Evolutionary conservation across 2,329 filamentous ascomycete species (phyloP).

Genomic region (Aspergillus thermomutatus): DNA sequence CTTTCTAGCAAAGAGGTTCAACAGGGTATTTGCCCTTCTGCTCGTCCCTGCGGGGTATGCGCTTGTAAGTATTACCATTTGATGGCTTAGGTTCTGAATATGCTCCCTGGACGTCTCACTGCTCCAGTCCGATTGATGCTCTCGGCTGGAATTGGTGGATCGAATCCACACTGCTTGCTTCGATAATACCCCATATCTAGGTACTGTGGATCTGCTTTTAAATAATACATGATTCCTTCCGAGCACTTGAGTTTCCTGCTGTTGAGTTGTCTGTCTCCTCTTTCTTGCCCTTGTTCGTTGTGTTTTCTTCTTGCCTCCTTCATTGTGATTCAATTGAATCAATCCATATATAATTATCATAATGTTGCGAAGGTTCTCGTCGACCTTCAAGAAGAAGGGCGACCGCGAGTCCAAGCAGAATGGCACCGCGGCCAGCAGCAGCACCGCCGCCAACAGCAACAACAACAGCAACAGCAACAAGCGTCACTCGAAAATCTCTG

Average conservation of each 20-base stretch:
- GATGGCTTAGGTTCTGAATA: background rate
- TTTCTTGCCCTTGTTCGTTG: background rate
- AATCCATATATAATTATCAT: slow-evolving; percentile 16
- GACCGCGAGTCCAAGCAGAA: slow-evolving; percentile 33
- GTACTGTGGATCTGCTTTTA: background rate
- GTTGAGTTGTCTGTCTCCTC: background rate
- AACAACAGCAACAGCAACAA: slow-evolving; percentile 23
- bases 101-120: background rate
- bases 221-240: background rate
- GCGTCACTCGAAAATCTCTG: slow-evolving; percentile 31
- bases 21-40: background rate
- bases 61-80: background rate
- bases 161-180: background rate
- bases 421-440: slow-evolving; percentile 23
- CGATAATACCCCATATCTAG: background rate
- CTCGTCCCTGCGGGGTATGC: background rate
- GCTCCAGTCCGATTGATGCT: background rate
- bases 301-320: background rate
- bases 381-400: slow-evolving; percentile 38
- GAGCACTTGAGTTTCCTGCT: background rate
- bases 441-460: slow-evolving; percentile 18
- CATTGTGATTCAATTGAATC: background rate
- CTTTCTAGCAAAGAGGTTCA: background rate
- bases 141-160: background rate
- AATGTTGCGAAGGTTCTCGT: slow-evolving; percentile 41